Conservation (phyloP, 345 rosid species). For the Geranium rotundifolium region DNA sequence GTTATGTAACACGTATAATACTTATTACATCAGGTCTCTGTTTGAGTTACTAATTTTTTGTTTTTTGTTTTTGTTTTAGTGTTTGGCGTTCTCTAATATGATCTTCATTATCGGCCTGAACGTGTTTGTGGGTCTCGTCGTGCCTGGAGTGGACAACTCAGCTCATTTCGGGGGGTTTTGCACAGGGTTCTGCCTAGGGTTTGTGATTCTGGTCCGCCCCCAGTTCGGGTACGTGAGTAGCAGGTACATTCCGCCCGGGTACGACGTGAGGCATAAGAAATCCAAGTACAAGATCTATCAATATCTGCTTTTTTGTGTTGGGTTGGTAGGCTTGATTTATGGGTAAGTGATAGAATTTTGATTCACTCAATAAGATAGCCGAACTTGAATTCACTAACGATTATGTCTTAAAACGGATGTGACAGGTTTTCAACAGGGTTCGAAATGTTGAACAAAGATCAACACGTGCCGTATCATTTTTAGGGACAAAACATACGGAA, state of each 20-base stretch:
- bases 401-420: no score
- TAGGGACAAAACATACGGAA: no score
- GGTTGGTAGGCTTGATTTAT: slow-evolving; percentile 34
- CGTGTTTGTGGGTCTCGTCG: slow-evolving; percentile 49
- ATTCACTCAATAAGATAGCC: no score
- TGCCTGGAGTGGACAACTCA: slow-evolving; percentile 82
- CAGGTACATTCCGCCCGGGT: slow-evolving; percentile 56
- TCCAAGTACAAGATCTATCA: slow-evolving; percentile 64
- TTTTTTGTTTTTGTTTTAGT: slow-evolving; percentile 29
- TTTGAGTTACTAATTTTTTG: neutral
- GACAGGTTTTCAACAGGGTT: no score
- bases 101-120: slow-evolving; percentile 54
- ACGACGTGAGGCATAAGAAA: slow-evolving; percentile 40
- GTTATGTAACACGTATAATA: no score
- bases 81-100: slow-evolving; percentile 56
- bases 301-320: slow-evolving; percentile 26
- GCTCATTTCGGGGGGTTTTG: slow-evolving; percentile 91
- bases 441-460: no score
- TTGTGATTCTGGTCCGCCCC: slow-evolving; percentile 71
- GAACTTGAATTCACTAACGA: no score
- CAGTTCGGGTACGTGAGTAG: slow-evolving; percentile 69
- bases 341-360: slow-evolving; percentile 35
- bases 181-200: slow-evolving; percentile 73
- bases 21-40: neutral
- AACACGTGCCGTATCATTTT: no score